These are phyloP conservation scores for Pythium phragmitis DNA, from an alignment of 352 stramenopile genomes.

Conservation along the genomic window DNA sequence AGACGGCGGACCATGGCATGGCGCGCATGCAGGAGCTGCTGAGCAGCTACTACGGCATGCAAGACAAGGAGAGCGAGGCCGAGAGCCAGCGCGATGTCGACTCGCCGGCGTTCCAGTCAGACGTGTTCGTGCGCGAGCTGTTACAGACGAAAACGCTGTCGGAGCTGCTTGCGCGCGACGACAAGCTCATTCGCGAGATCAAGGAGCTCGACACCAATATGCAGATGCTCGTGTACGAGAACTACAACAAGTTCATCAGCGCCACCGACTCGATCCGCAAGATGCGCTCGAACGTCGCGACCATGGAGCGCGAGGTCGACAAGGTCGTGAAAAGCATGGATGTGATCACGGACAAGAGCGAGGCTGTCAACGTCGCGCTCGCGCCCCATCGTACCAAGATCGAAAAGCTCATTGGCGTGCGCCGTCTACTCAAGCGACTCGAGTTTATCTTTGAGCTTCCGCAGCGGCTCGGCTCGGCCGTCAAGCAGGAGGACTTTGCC, in stretches of 20 bases:
- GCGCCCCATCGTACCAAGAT: slow-evolving; percentile 87
- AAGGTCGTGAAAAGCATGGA: slow-evolving; percentile 88
- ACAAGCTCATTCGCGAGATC: slow-evolving; percentile 86
- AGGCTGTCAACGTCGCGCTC: slow-evolving; percentile 88
- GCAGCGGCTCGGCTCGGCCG: slow-evolving; percentile 72
- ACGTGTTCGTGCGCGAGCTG: slow-evolving; percentile 79
- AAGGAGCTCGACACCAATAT: slow-evolving; percentile 98
- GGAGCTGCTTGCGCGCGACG: slow-evolving; percentile 69
- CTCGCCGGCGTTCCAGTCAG: slow-evolving; percentile 61
- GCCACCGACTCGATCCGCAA: slow-evolving; percentile 98
- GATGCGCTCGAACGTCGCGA: slow-evolving; percentile 93
- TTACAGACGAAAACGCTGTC: slow-evolving; percentile 59
- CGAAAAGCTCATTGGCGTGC: slow-evolving; percentile 96
- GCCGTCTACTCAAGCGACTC: slow-evolving; percentile 94
- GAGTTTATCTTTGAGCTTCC: slow-evolving; percentile 98
- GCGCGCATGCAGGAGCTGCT: slow-evolving; percentile 88
- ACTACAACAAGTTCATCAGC: slow-evolving; percentile 99
- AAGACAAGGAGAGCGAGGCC: slow-evolving; percentile 69
- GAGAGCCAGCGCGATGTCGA: slow-evolving; percentile 77
- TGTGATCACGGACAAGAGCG: slow-evolving; percentile 81
- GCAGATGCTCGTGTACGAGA: slow-evolving; percentile 99
- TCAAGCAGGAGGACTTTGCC: slow-evolving; percentile 87
- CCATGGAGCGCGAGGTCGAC: slow-evolving; percentile 89
- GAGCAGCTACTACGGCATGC: slow-evolving; percentile 86
- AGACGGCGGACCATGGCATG: slow-evolving; percentile 66